Percentiles rank a stretch among this genome's conserved stretches.
Evolutionary conservation across 139 green algal genomes (phyloP).

Genomic region (Chlamydomonas incerta): DNA sequence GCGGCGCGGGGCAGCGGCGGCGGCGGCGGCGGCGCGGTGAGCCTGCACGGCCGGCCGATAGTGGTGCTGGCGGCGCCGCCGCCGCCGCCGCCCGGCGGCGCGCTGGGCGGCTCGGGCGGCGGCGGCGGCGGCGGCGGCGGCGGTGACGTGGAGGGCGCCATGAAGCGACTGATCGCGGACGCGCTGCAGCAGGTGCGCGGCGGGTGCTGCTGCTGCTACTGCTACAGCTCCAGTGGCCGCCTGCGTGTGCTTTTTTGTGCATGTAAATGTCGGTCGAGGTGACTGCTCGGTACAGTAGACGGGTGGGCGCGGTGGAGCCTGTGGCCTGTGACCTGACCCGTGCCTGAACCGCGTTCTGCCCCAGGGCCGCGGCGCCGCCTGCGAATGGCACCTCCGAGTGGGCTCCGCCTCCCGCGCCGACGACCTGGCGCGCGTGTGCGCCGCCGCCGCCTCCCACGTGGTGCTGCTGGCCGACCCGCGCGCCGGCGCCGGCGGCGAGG

Average conservation of each 20-base stretch:
- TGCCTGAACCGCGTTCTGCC: no score
- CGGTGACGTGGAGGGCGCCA: background rate
- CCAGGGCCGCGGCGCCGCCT: background rate
- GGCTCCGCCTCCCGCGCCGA: conserved; percentile 13
- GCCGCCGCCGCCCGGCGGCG: conserved; percentile 2
- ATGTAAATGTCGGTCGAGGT: no score
- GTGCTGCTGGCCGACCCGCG: conserved; percentile 37
- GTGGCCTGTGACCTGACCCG: no score
- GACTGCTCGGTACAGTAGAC: no score
- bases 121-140: conserved; percentile 5
- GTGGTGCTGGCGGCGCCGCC: conserved; percentile 26
- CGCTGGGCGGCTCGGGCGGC: background rate
- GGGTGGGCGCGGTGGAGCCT: no score
- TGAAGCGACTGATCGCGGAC: conserved; percentile 29
- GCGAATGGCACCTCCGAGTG: conserved; percentile 34
- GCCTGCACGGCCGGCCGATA: conserved; percentile 11
- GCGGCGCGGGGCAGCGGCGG: background rate
- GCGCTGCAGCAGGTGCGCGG: background rate
- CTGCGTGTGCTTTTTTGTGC: no score
- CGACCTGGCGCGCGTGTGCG: conserved; percentile 29
- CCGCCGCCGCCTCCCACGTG: background rate
- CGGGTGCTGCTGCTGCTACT: no score
- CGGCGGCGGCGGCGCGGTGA: background rate
- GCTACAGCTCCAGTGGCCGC: no score
- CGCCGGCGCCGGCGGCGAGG: background rate